A percentile compares a stretch with the other conserved stretches of the same genome.
Evolutionary conservation across 352 stramenopile genomes (phyloP).

Genomic region (Phytophthora lateralis): DNA sequence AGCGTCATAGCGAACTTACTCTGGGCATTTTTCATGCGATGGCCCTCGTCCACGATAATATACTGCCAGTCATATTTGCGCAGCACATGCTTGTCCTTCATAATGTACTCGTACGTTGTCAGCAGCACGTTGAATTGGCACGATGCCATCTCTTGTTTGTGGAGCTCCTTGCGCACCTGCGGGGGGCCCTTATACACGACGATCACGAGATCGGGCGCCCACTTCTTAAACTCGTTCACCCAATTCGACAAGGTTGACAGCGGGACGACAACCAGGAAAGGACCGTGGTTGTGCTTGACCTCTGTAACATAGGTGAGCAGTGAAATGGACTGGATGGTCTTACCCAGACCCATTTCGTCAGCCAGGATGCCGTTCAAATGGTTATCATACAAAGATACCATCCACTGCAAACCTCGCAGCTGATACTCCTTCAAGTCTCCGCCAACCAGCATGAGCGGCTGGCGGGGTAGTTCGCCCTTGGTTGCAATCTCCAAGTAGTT

Average conservation of each 20-base stretch:
- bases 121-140: slow-evolving; percentile 93
- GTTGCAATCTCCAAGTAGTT: slow-evolving; percentile 88
- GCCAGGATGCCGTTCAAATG: slow-evolving; percentile 98
- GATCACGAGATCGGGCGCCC: slow-evolving; percentile 95
- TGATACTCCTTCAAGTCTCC: slow-evolving; percentile 98
- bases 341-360: slow-evolving; percentile 95
- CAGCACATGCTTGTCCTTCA: slow-evolving; percentile 91
- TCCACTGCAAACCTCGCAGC: slow-evolving; percentile 99
- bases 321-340: slow-evolving; percentile 90
- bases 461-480: slow-evolving; percentile 84
- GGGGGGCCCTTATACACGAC: slow-evolving; percentile 95
- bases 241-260: slow-evolving; percentile 95
- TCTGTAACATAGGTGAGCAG: slow-evolving; percentile 86
- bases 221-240: slow-evolving; percentile 95
- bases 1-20: slow-evolving; percentile 92
- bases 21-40: slow-evolving; percentile 93
- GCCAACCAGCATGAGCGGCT: slow-evolving; percentile 96
- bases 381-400: slow-evolving; percentile 98
- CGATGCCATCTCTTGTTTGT: slow-evolving; percentile 81
- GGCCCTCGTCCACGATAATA: slow-evolving; percentile 95
- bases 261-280: slow-evolving; percentile 98
- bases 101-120: slow-evolving; percentile 95
- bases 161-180: slow-evolving; percentile 82
- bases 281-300: slow-evolving; percentile 90
- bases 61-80: slow-evolving; percentile 92